phyloP scores from a whole-genome alignment of 106 monocot genomes.

The Allium sativum region DNA sequence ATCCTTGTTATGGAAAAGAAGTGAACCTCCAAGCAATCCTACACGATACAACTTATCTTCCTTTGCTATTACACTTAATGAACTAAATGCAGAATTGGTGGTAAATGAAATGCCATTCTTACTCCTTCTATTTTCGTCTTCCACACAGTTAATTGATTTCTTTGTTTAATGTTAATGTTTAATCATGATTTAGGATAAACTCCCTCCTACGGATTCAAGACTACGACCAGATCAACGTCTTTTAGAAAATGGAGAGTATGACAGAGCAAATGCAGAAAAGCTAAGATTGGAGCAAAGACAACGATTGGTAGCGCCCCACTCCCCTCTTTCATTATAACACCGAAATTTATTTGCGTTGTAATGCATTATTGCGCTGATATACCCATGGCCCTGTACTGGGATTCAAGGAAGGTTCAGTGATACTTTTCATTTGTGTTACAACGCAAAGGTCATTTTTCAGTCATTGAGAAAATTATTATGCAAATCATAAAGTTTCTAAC shows the following conservation, averaged over 20 bases:
- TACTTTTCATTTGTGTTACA: too few species aligned
- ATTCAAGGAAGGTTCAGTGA: too few species aligned
- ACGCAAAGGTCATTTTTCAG: too few species aligned
- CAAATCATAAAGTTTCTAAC: too few species aligned
- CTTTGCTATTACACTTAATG: slow-evolving; percentile 68
- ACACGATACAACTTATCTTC: slow-evolving; percentile 63
- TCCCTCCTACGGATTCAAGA: slow-evolving; percentile 79
- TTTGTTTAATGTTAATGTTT: slow-evolving; percentile 20
- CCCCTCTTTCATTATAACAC: neutral
- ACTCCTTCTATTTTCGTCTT: slow-evolving; percentile 4
- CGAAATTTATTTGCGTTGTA: too few species aligned
- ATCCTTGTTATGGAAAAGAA: slow-evolving; percentile 57
- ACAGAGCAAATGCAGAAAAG: slow-evolving; percentile 73
- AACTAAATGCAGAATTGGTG: slow-evolving; percentile 51
- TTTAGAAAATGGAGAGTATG: slow-evolving; percentile 77
- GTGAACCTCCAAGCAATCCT: slow-evolving; percentile 35
- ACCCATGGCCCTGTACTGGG: too few species aligned
- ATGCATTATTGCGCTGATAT: too few species aligned
- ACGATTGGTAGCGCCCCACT: slow-evolving; percentile 38
- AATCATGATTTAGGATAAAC: slow-evolving; percentile 42
- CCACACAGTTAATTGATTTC: slow-evolving; percentile 10
- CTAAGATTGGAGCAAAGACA: slow-evolving; percentile 69
- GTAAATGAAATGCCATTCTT: slow-evolving; percentile 15
- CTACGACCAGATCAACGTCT: slow-evolving; percentile 63
- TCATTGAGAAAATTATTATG: too few species aligned